These are phyloP conservation scores for Aegilops bicornis DNA, from an alignment of 176 grass and related monocot genomes.

Conservation along the genomic window DNA sequence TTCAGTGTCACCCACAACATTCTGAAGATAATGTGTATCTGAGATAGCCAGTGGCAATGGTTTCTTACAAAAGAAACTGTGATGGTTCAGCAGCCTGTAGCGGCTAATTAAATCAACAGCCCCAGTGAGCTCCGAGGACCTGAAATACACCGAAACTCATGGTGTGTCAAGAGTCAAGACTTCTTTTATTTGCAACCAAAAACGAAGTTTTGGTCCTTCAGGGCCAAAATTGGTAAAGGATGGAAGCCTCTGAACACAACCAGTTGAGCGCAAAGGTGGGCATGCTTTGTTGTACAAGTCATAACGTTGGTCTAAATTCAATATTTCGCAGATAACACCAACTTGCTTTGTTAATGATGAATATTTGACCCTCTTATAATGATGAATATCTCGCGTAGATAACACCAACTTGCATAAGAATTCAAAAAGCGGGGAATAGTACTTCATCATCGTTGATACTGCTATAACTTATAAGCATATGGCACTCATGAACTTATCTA, in stretches of 20 bases:
- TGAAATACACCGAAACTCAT: slow-evolving; percentile 36
- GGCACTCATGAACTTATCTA: slow-evolving; percentile 10
- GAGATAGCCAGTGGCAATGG: slow-evolving; percentile 74
- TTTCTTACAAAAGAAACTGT: slow-evolving; percentile 97
- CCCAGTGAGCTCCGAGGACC: slow-evolving; percentile 87
- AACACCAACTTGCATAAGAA: not conserved
- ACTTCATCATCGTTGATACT: not conserved
- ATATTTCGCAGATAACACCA: not conserved
- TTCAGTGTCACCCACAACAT: slow-evolving; percentile 94
- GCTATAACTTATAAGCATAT: slow-evolving; percentile 1
- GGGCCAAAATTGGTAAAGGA: not conserved
- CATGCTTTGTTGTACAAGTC: not conserved
- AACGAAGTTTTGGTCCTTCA: not conserved
- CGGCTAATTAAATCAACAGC: slow-evolving; percentile 89
- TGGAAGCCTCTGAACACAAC: not conserved
- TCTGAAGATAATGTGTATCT: slow-evolving; percentile 94
- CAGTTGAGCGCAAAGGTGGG: not conserved
- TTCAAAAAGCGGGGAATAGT: slow-evolving; percentile 6
- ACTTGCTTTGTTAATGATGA: not conserved
- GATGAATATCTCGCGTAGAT: not conserved
- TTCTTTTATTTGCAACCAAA: slow-evolving; percentile 14
- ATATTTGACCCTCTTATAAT: not conserved
- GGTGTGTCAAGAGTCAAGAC: not conserved
- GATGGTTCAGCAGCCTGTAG: slow-evolving; percentile 74
- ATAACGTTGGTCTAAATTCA: not conserved